Evolutionary conservation across 805 yeast species (phyloP), one percentile per base, ranked within the genome.

Genomic region (Pichia pseudocactophila): DNA sequence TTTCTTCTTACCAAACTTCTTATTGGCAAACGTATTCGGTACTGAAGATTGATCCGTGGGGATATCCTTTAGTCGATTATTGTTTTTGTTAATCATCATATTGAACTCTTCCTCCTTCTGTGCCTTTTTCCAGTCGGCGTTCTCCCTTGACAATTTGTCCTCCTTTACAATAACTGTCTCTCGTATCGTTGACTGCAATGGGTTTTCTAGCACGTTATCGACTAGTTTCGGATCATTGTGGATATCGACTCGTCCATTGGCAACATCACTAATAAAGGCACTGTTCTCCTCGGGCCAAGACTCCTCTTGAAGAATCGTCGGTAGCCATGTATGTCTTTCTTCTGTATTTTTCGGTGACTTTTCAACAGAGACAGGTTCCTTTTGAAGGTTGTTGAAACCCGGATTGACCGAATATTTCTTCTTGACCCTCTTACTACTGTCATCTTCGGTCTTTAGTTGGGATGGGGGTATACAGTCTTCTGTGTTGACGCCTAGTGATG

Each of bases 11-110:
- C 61, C 59, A 51, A 59, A 60, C 2, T n/a, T n/a, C n/a, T 58
- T 55, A 25, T 58, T 53, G 3, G 62, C 59, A 51, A 59, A 60
- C 2, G 64, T 61, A 41, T 59, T 62, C 1, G 57, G 57, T 3
- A 54, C 37, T 4, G 49, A 46, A 1, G 50, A 41, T 16, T 46
- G 49, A 25, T 41, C 42, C 13, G 36, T 25, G 7, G 60, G 56
- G 13, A 48, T 45, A 34, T 49, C 43, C 17, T 50, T 49, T 2
- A 52, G 44, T 31, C 50, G 46, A 30, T 48, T 47, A 25, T 51
- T 40, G 30, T 48, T 47, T 25, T 51, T 38, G 32, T 53, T 53
- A 7, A 43, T 39, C 30, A 56, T 30, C 3, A 50, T 55, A n/a
- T 44, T 44, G 17, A 44, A 47, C 34, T 57, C 55, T 30, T 49